phyloP scores from a whole-genome alignment of 805 yeast species.

The Nakazawaea sp. region DNA sequence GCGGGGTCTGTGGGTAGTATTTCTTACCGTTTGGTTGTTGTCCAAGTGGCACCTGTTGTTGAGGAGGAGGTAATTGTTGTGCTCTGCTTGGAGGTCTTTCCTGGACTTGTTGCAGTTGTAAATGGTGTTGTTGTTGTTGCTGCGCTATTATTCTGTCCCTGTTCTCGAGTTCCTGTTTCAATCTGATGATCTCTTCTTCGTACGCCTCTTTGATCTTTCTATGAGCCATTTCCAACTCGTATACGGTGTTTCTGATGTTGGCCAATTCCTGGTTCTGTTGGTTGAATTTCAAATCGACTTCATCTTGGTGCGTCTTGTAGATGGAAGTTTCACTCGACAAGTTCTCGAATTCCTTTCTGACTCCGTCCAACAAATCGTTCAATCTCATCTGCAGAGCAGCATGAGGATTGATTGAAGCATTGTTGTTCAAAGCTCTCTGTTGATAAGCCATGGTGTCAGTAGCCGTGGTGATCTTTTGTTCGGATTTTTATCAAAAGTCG shows the following conservation, averaged over 20 bases:
- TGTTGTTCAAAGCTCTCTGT: constrained; percentile 10
- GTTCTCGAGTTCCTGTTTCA: constrained; percentile 80
- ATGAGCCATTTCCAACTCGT: constrained; percentile 90
- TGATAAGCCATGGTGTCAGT: constrained; percentile 9
- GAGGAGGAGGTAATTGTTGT: constrained; percentile 22
- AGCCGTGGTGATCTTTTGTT: too few relatives aligned
- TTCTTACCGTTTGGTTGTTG: constrained; percentile 10
- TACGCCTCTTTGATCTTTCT: constrained; percentile 92
- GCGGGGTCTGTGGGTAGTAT: constrained; percentile 20
- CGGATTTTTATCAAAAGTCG: too few relatives aligned
- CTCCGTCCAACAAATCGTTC: constrained; percentile 83
- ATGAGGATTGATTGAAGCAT: constrained; percentile 4
- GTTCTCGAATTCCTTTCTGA: constrained; percentile 84
- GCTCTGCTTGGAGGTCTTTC: constrained; percentile 23
- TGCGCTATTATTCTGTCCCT: constrained; percentile 56
- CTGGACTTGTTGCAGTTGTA: constrained; percentile 22
- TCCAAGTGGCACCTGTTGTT: too few relatives aligned
- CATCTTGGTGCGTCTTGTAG: constrained; percentile 86
- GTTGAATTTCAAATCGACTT: constrained; percentile 79
- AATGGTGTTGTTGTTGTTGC: constrained; percentile 29
- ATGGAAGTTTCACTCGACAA: constrained; percentile 80
- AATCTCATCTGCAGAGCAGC: constrained; percentile 27
- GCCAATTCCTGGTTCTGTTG: constrained; percentile 93
- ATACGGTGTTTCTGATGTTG: constrained; percentile 89
- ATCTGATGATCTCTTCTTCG: constrained; percentile 83